Conservation (phyloP, 805 yeast species). For the Danielia reshetovae region DNA sequence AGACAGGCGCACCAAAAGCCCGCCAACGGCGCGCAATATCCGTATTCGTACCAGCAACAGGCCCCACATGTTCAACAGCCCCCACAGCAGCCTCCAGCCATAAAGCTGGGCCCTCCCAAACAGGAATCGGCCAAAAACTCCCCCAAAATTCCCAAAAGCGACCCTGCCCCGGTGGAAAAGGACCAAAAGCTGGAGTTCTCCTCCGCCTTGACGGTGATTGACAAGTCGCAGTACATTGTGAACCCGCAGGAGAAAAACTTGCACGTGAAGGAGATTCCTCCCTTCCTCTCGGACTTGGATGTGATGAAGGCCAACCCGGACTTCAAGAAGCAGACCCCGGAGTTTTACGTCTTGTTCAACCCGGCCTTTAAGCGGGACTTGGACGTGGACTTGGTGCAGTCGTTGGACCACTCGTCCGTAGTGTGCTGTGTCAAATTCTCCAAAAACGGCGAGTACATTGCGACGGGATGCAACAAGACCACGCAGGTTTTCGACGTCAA, state of each 20-base stretch:
- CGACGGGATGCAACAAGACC: conserved; percentile 95
- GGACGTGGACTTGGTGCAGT: conserved; percentile 85
- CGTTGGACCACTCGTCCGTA: conserved; percentile 88
- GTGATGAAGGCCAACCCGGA: conserved; percentile 70
- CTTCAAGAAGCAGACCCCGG: conserved; percentile 76
- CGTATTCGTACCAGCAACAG: conserved; percentile 32
- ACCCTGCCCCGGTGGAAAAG: conserved; percentile 8
- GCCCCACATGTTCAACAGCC: conserved; percentile 18
- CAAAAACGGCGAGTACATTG: conserved; percentile 85
- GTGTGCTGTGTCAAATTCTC: conserved; percentile 96
- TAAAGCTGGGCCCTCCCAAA: conserved; percentile 7
- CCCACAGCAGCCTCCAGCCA: conserved; percentile 6
- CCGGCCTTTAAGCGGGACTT: conserved; percentile 65
- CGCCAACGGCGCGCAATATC: conserved; percentile 37
- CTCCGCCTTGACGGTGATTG: conserved; percentile 33
- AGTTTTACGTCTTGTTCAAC: conserved; percentile 85
- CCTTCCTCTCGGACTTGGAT: conserved; percentile 77
- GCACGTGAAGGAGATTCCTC: conserved; percentile 75
- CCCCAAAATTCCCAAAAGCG: conserved; percentile 12
- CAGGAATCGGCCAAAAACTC: conserved; percentile 10
- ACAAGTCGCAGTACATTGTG: conserved; percentile 39
- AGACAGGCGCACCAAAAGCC: conserved; percentile 44
- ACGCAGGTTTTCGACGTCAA: conserved; percentile 92
- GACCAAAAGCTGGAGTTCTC: conserved; percentile 22
- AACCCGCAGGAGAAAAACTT: conserved; percentile 43